Conservation (phyloP, 306 rosid genomes). For the Abrus pulchellus region DNA sequence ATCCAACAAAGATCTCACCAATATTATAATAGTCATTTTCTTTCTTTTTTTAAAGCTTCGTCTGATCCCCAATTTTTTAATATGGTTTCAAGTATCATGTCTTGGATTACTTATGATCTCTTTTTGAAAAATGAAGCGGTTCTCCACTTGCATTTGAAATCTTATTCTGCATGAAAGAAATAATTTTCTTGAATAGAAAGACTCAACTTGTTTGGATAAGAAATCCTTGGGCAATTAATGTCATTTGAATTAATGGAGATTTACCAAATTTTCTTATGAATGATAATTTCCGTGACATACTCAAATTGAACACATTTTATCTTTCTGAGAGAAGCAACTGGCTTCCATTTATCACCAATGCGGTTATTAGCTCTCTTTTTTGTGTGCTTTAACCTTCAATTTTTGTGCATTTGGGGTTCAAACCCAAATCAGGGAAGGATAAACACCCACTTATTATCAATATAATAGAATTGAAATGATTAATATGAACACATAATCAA, state of each 20-base stretch:
- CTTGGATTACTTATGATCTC: neutral
- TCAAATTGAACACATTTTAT: neutral
- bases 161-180: too few species aligned
- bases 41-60: too few species aligned
- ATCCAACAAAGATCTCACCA: slow-evolving; percentile 23
- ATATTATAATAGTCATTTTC: too few species aligned
- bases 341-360: neutral
- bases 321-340: neutral
- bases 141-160: neutral
- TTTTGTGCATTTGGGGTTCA: too few species aligned
- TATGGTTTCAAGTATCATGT: neutral
- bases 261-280: neutral
- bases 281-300: neutral
- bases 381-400: neutral
- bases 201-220: neutral
- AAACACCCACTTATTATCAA: too few species aligned
- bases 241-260: neutral
- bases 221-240: neutral
- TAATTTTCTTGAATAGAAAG: neutral
- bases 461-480: neutral
- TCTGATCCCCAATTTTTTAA: neutral
- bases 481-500: neutral
- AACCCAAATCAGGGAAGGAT: too few species aligned
- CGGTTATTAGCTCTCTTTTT: neutral
- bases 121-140: too few species aligned